phyloP scores from a whole-genome alignment of 306 rosid species.

The Leucaena leucocephala region DNA sequence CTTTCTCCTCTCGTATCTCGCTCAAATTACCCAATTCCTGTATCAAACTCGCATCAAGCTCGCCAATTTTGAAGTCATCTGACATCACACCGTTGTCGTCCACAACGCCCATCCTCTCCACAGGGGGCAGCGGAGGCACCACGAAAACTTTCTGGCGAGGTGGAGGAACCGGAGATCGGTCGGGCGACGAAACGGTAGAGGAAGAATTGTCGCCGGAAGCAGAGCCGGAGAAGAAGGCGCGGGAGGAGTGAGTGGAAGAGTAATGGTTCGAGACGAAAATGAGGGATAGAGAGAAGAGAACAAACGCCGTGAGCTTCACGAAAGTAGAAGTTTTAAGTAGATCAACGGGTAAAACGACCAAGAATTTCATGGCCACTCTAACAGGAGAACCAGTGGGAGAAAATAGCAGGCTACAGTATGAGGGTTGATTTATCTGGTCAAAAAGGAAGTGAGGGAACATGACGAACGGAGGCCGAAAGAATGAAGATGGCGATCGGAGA shows the following conservation, averaged over 20 bases:
- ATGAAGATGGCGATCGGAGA: not conserved
- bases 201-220: conserved; percentile 23
- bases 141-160: conserved; percentile 12
- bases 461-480: not conserved
- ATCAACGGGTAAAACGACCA: conserved; percentile 28
- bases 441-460: not conserved
- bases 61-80: conserved; percentile 72
- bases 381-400: not conserved
- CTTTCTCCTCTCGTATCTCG: conserved; percentile 23
- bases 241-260: conserved; percentile 36
- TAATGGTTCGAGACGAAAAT: conserved; percentile 47
- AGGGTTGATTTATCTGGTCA: not conserved
- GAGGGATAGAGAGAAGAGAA: conserved; percentile 56
- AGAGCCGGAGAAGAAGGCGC: conserved; percentile 46
- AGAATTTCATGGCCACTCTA: conserved; percentile 39
- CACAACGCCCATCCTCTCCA: conserved; percentile 64
- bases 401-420: too few species aligned
- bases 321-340: conserved; percentile 50
- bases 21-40: conserved; percentile 43
- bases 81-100: conserved; percentile 82
- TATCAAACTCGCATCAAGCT: conserved; percentile 42
- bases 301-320: conserved; percentile 52
- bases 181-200: not conserved
- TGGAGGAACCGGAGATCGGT: not conserved
- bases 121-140: conserved; percentile 52